Evolutionary conservation across 2,329 filamentous ascomycete species (phyloP).

Genomic region (Cladosporium sp.): DNA sequence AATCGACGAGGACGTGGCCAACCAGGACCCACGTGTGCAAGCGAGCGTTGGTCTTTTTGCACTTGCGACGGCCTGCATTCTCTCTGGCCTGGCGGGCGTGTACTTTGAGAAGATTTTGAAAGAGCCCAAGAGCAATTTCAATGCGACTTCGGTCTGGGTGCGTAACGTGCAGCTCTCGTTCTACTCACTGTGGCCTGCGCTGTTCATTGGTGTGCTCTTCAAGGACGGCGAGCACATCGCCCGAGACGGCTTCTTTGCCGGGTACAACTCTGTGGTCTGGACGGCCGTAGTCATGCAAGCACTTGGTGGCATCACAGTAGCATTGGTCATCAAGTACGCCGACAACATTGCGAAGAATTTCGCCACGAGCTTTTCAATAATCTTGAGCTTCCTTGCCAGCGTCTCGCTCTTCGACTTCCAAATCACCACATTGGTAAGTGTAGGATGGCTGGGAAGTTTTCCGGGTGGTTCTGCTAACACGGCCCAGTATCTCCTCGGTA

Average conservation of each 20-base stretch:
- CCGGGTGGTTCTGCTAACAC: not conserved
- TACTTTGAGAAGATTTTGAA: constrained; percentile 91
- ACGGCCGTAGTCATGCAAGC: constrained; percentile 77
- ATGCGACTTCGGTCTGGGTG: constrained; percentile 78
- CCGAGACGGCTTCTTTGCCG: constrained; percentile 84
- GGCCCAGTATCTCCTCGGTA: constrained; percentile 73
- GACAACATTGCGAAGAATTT: constrained; percentile 94
- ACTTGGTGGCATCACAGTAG: constrained; percentile 76
- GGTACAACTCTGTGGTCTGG: constrained; percentile 93
- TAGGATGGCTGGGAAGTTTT: not conserved
- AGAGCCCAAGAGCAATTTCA: constrained; percentile 56
- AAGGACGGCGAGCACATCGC: constrained; percentile 82
- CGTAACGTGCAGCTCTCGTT: constrained; percentile 92
- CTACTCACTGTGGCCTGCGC: constrained; percentile 85
- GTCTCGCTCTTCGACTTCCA: constrained; percentile 79
- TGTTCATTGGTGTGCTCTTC: constrained; percentile 80
- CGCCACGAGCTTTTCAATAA: constrained; percentile 85
- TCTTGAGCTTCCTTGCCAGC: constrained; percentile 81
- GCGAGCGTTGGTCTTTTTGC: constrained; percentile 73
- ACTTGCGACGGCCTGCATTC: constrained; percentile 70
- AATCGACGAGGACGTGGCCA: constrained; percentile 62
- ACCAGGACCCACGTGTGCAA: constrained; percentile 61
- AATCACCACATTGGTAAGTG: constrained; percentile 66
- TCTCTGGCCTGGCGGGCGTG: constrained; percentile 81
- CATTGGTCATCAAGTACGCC: constrained; percentile 74